A percentile compares a stretch with the other conserved stretches of the same genome.
Evolutionary conservation across 345 rosid genomes (phyloP).

Genomic region (Corymbia maculata): DNA sequence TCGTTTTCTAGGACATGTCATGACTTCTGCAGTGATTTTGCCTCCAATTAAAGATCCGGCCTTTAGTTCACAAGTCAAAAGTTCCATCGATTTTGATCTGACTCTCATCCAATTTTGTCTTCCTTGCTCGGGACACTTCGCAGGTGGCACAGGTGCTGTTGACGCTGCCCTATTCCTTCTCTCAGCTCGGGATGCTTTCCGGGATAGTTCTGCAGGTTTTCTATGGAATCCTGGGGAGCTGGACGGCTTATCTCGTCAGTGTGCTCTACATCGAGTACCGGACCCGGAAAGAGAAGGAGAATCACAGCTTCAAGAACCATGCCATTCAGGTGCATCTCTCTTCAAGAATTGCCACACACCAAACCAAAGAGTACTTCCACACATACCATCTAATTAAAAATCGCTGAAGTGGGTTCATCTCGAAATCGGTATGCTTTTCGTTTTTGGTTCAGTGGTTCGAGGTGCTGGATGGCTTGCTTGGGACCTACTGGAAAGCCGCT

Average conservation of each 20-base stretch:
- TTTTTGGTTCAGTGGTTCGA: slow-evolving; percentile 63
- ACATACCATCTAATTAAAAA: not conserved
- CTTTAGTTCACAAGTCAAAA: not conserved
- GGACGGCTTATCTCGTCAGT: slow-evolving; percentile 91
- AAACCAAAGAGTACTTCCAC: not conserved
- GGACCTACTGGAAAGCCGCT: slow-evolving; percentile 71
- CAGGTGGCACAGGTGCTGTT: slow-evolving; percentile 88
- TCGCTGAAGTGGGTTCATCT: not conserved
- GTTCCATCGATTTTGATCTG: not conserved
- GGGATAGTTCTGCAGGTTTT: slow-evolving; percentile 69
- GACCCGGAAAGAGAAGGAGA: slow-evolving; percentile 68
- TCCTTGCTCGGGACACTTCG: not conserved
- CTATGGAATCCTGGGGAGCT: slow-evolving; percentile 71
- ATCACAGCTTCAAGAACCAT: slow-evolving; percentile 82
- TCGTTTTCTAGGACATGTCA: not conserved
- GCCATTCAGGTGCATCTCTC: slow-evolving; percentile 56
- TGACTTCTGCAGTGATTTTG: not conserved
- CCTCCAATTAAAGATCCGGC: not conserved
- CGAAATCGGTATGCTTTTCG: not conserved
- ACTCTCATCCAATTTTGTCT: not conserved
- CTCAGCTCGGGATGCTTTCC: slow-evolving; percentile 86
- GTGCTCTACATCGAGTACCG: slow-evolving; percentile 71
- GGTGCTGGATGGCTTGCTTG: slow-evolving; percentile 75
- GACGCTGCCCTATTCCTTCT: slow-evolving; percentile 83
- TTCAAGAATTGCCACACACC: not conserved